Evolutionary conservation across 1,139 yeast genomes (phyloP).

Genomic region (Wickerhamomyces sp.): DNA sequence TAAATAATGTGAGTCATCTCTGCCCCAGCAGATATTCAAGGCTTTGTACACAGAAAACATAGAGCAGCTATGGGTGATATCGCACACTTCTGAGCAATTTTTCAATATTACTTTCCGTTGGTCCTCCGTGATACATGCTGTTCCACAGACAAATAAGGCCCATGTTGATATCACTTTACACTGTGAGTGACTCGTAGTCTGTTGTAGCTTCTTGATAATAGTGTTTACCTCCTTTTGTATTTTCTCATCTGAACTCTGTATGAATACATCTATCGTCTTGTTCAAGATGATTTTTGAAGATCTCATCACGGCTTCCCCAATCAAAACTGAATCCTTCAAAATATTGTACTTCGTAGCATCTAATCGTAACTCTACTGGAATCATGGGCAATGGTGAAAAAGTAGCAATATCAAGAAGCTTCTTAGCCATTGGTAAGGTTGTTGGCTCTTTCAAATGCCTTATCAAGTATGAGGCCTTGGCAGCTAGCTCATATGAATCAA

Average conservation of each 20-base stretch:
- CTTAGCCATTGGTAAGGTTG: constrained; percentile 8
- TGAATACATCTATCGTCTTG: constrained; percentile 10
- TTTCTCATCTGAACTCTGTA: constrained; percentile 5
- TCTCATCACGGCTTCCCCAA: constrained; percentile 17
- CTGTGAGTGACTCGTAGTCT: constrained; percentile 5
- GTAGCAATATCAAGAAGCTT: constrained; percentile 16
- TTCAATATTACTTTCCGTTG: constrained; percentile 8
- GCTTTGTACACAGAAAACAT: constrained; percentile 11
- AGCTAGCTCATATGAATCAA: constrained; percentile 34
- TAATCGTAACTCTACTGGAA: constrained; percentile 13
- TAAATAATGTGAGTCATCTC: constrained; percentile 1
- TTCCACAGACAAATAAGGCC: constrained; percentile 19
- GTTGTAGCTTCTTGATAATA: constrained; percentile 5
- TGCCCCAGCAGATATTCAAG: constrained; percentile 17
- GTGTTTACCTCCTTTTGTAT: constrained; percentile 13
- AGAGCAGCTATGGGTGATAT: constrained; percentile 11
- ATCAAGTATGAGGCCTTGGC: constrained; percentile 38
- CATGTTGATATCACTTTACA: constrained; percentile 13
- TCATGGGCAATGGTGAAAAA: constrained; percentile 13
- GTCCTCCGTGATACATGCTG: constrained; percentile 8
- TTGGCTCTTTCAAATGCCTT: constrained; percentile 22
- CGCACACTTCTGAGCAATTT: constrained; percentile 7
- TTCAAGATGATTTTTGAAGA: constrained; percentile 16
- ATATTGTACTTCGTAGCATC: constrained; percentile 10
- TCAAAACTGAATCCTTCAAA: constrained; percentile 15